Evolutionary conservation across 805 yeast species (phyloP), one percentile per base, ranked within the genome.

Genomic region (Metschnikowia shivogae): DNA sequence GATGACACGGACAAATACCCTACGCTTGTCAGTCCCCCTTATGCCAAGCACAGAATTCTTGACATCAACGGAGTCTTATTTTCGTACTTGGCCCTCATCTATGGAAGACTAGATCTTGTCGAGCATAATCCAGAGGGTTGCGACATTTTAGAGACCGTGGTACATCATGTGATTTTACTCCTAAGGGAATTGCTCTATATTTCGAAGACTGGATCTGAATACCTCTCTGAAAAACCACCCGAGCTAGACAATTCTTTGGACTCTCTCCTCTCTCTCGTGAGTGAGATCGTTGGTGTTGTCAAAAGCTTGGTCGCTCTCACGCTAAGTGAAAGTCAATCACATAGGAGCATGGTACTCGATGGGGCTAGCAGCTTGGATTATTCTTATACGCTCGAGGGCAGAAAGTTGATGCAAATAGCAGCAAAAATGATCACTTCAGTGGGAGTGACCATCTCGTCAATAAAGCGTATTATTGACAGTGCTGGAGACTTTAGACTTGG

Each of bases 31-130:
- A 51, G 60, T 1, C 79, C 88, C 1, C 95, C 95, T 2, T 64
- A 68, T 44, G 87, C 88, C 0, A 72, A 77, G 45, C 76, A 72
- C 44, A 69, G 95, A 54, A 67, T 85, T 20, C 75, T 79, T 22
- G 90, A 85, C 60, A 76, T 85, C 34, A 76, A 83, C 53, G 76
- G 78, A 24, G 67, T 82, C 5, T 57, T 84, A 12, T 76, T 77
- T 54, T 70, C 78, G 1, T 86, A 86, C 55, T 68, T 85, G 50
- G 82, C 84, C 2, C 56, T 86, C 52, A 76, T 86, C 8, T 71
- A 84, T 12, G 95, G 95, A n/a, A 67, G 95, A 54, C 64, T 86
- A 51, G 93, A 86, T 60, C 70, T 86, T 62, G 79, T 86, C 30
- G 93, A 86, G 57, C 84, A 82, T 54, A 86, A 85, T 58, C 74